Conservation (phyloP, 108 stramenopile species). For the Skeletonema menzelii region DNA sequence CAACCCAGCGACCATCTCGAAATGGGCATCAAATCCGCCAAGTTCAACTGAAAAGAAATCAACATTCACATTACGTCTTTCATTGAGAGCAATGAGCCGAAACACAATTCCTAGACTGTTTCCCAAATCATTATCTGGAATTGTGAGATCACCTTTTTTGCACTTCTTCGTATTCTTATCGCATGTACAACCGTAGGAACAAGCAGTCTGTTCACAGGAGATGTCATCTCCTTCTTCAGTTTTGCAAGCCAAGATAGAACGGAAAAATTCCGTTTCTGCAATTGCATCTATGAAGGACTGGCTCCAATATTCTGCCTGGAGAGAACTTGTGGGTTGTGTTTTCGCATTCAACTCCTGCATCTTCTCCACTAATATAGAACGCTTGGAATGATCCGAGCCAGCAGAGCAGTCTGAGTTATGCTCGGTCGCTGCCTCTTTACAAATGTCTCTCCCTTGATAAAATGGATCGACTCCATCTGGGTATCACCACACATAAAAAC, state of each 20-base stretch:
- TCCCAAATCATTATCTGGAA: not conserved
- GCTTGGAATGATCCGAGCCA: not conserved
- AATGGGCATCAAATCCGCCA: constrained; percentile 67
- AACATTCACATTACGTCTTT: constrained; percentile 42
- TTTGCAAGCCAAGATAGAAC: not conserved
- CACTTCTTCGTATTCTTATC: too few relatives aligned
- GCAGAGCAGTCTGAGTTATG: not conserved
- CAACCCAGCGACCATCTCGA: not conserved
- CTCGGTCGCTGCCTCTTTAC: not conserved
- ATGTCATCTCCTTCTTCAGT: not conserved
- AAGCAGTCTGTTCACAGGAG: too few relatives aligned
- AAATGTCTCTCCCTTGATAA: constrained; percentile 4
- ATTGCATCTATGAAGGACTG: constrained; percentile 26
- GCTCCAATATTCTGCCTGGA: constrained; percentile 28
- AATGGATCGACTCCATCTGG: constrained; percentile 12
- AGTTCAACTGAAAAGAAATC: constrained; percentile 52
- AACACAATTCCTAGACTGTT: constrained; percentile 28
- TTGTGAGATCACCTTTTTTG: too few relatives aligned
- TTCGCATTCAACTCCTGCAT: constrained; percentile 11
- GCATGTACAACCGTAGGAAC: too few relatives aligned
- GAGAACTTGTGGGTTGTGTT: constrained; percentile 5
- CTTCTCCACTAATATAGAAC: not conserved
- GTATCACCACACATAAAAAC: too few relatives aligned
- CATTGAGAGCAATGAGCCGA: constrained; percentile 45
- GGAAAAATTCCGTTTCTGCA: constrained; percentile 5